Base-by-base conservation (phyloP, 805 yeast genomes). In the Kodamaea leandrae region DNA sequence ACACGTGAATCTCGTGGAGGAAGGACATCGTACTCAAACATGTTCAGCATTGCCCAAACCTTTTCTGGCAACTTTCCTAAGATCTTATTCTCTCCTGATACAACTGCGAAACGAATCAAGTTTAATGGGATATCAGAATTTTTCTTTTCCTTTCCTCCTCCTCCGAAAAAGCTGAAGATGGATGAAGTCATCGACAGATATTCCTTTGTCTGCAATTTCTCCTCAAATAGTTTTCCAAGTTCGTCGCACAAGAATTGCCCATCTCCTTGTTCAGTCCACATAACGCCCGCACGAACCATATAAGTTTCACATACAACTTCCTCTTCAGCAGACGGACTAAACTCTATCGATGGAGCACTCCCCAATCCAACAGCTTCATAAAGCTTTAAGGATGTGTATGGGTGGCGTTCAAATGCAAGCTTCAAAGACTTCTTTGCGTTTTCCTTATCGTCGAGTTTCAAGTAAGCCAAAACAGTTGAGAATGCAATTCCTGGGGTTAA, bases 401-500 rank as follows among this genome's bases (percentile, higher is more conserved):
- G 84, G 56, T 82, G 82, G 10, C 63, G 61, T 8, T 61, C 48
- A 48, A 73, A 80, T 0, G 91, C 89, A 14, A 46, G 51, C 26
- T 53, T 47, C 42, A 87, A 61, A 12, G 74, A 72, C 1, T 45
- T 43, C 29, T 54, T 63, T 1, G 95, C 95, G 4, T 60, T 56
- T 0, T 58, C 65, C 12, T 49, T 39, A 24, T 72, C 61, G 3
- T 64, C 71, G 10, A 74, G 49, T 24, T 68, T 61, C 44, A 78
- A 64, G 43, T 76, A 65, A n/a, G 93, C 87, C 39, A 85, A 62
- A 0, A 80, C 85, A 4, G 72, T 57, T 1, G 91, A 82, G 52
- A 78, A 80, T 1, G 82, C 78, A 20, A 88, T 56, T 0, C 89
- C 84, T 0, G 93, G 85, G 1, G 89, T 83, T 33, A 66, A 65